Conservation (phyloP, 768 basidiomycete genomes). For the Lactarius indigo region DNA sequence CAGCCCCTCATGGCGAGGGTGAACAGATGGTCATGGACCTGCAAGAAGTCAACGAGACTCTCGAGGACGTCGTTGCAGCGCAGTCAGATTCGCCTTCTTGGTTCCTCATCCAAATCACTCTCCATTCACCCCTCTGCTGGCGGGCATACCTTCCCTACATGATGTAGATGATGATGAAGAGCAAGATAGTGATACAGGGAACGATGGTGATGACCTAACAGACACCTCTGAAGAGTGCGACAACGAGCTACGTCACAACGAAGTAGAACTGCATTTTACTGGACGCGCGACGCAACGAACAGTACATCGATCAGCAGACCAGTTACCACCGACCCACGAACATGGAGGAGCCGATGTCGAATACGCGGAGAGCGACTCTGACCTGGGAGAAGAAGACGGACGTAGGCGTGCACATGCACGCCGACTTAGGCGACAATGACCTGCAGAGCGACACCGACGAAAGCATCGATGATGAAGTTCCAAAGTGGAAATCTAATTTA, state of each 20-base stretch:
- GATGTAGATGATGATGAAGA: conserved; percentile 32
- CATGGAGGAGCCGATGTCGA: conserved; percentile 45
- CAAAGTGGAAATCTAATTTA: conserved; percentile 75
- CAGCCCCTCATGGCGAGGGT: conserved; percentile 86
- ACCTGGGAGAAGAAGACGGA: conserved; percentile 52
- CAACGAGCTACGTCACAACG: conserved; percentile 30
- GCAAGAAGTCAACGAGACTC: conserved; percentile 78
- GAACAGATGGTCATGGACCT: conserved; percentile 97
- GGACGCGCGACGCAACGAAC: conserved; percentile 25
- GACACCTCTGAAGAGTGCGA: conserved; percentile 30
- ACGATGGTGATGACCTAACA: conserved; percentile 31
- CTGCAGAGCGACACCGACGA: conserved; percentile 48
- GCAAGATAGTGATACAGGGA: conserved; percentile 29
- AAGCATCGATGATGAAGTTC: conserved; percentile 47
- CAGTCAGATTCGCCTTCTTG: conserved; percentile 81
- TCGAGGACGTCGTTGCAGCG: conserved; percentile 79
- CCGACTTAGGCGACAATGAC: conserved; percentile 50
- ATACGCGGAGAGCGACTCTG: conserved; percentile 80
- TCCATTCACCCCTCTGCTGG: conserved; percentile 37
- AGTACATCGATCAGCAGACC: conserved; percentile 17
- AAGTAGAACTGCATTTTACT: conserved; percentile 18
- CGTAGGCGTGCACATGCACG: conserved; percentile 36
- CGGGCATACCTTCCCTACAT: conserved; percentile 6
- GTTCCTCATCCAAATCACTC: conserved; percentile 72
- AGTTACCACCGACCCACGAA: conserved; percentile 33